phyloP scores from a whole-genome alignment of 805 yeast genomes.

The Debaryomyces maramus region DNA sequence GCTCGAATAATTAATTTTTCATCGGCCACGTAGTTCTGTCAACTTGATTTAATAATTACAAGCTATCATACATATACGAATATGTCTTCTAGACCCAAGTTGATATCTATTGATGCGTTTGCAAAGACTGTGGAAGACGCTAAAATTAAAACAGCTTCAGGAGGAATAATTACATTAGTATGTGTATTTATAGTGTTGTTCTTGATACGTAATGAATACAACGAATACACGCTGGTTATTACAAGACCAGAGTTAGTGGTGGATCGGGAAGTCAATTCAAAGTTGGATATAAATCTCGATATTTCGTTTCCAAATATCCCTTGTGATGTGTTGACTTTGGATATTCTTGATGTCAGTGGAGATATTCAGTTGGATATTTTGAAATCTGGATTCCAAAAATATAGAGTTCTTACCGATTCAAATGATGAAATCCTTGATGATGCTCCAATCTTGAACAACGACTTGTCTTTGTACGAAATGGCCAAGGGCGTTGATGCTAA shows the following conservation, averaged over 20 bases:
- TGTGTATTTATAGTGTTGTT: conserved; percentile 62
- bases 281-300: conserved; percentile 78
- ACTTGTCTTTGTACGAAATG: conserved; percentile 25
- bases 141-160: conserved; percentile 80
- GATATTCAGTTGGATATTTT: conserved; percentile 75
- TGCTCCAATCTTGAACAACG: conserved; percentile 21
- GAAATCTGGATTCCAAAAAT: conserved; percentile 68
- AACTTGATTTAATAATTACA: neutral
- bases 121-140: conserved; percentile 95
- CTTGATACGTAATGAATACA: conserved; percentile 72
- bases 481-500: conserved; percentile 32
- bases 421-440: conserved; percentile 31
- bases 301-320: conserved; percentile 83
- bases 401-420: conserved; percentile 55
- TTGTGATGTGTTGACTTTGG: conserved; percentile 78
- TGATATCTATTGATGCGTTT: conserved; percentile 80
- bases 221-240: conserved; percentile 65
- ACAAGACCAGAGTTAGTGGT: conserved; percentile 84
- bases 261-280: conserved; percentile 74
- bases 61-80: no score
- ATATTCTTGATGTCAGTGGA: conserved; percentile 86
- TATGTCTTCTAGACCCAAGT: conserved; percentile 32
- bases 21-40: neutral
- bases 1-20: conserved; percentile 1
- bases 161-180: conserved; percentile 81